Evolutionary conservation across 78 protist species (phyloP).

Genomic region (Dictyostelium purpureum): DNA sequence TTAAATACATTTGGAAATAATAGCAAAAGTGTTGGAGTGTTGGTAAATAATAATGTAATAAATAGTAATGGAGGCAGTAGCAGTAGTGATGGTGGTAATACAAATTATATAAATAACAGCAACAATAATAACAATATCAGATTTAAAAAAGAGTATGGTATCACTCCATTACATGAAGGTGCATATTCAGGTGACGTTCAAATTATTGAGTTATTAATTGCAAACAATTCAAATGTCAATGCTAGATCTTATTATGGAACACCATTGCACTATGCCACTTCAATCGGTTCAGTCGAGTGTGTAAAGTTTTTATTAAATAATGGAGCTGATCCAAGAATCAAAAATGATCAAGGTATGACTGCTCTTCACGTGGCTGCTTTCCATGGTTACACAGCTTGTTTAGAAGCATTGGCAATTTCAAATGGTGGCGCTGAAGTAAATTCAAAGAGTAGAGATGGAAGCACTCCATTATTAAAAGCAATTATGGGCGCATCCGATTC

Average conservation of each 20-base stretch:
- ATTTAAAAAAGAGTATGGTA: conserved; percentile 57
- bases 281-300: conserved; percentile 5
- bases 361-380: conserved; percentile 58
- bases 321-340: conserved; percentile 47
- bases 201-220: background rate
- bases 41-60: background rate
- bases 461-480: conserved; percentile 60
- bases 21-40: background rate
- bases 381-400: conserved; percentile 18
- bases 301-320: conserved; percentile 1
- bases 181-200: conserved; percentile 25
- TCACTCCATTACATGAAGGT: conserved; percentile 51
- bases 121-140: background rate
- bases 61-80: background rate
- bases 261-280: conserved; percentile 47
- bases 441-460: conserved; percentile 50
- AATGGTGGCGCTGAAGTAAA: conserved; percentile 43
- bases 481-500: conserved; percentile 27
- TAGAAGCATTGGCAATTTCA: background rate
- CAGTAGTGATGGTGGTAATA: too few relatives aligned
- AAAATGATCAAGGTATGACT: conserved; percentile 64
- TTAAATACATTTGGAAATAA: background rate
- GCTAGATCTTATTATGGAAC: conserved; percentile 63
- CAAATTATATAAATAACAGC: background rate
- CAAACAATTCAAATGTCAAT: conserved; percentile 22